Percentiles rank a stretch among this genome's conserved stretches.
Evolutionary conservation across 2,329 filamentous ascomycete species (phyloP).

Genomic region (Hymenoscyphus fructigenus): DNA sequence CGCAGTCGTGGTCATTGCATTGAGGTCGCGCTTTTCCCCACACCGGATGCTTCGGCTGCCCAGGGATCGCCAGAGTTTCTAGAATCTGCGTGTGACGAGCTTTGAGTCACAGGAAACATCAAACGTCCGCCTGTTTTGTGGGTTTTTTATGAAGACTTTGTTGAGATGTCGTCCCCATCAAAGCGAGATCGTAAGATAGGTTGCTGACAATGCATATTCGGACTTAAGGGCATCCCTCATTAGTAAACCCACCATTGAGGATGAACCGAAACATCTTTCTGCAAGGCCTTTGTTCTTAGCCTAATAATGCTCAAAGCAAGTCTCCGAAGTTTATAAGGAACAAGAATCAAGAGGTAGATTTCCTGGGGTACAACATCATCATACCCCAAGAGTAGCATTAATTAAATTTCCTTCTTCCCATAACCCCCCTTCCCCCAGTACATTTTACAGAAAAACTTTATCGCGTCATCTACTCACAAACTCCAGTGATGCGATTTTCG

Average conservation of each 20-base stretch:
- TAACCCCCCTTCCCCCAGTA: background rate
- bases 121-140: too few species aligned
- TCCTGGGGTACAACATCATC: background rate
- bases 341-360: too few species aligned
- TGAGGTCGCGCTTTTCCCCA: background rate
- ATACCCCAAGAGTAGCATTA: background rate
- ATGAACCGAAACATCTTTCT: too few species aligned
- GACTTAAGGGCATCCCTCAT: too few species aligned
- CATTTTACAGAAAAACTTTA: background rate
- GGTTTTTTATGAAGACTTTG: too few species aligned
- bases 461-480: background rate
- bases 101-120: background rate
- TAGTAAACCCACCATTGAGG: too few species aligned
- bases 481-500: slow-evolving; percentile 18
- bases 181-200: too few species aligned
- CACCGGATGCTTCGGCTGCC: background rate
- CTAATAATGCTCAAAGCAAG: too few species aligned
- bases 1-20: background rate
- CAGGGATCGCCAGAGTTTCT: background rate
- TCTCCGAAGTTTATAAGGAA: too few species aligned
- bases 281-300: too few species aligned
- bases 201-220: too few species aligned
- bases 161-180: too few species aligned
- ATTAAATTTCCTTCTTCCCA: background rate
- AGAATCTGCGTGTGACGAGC: background rate